A percentile compares a stretch with the other conserved stretches of the same genome.
phyloP scores from a whole-genome alignment of 768 basidiomycete species.

The Phylloporus arenicola region DNA sequence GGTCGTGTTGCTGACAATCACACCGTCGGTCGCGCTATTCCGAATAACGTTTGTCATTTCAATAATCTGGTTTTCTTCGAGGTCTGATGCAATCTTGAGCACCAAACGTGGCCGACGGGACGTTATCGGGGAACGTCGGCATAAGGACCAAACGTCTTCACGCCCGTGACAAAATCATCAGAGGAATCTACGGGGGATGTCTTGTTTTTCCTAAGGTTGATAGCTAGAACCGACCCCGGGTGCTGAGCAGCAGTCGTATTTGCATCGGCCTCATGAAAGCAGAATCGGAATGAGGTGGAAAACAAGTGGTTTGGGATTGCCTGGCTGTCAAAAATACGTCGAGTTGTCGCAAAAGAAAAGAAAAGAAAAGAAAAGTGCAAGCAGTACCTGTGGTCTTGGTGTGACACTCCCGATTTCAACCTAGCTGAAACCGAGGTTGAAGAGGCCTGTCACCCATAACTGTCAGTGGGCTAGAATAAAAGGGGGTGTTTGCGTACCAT shows the following conservation, averaged over 20 bases:
- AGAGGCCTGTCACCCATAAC: conserved; percentile 53
- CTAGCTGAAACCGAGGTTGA: conserved; percentile 95
- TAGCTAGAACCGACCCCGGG: too few species aligned
- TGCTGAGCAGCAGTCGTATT: conserved; percentile 27
- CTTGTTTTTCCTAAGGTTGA: too few species aligned
- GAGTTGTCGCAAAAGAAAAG: too few species aligned
- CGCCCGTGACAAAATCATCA: too few species aligned
- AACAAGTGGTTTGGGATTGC: conserved; percentile 88
- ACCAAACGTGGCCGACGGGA: conserved; percentile 17
- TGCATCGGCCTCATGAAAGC: conserved; percentile 37
- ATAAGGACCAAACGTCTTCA: too few species aligned
- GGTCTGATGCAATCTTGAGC: too few species aligned
- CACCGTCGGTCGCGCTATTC: conserved; percentile 75
- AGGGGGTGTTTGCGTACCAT: conserved; percentile 47
- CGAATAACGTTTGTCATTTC: conserved; percentile 84
- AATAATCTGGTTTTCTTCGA: conserved; percentile 59
- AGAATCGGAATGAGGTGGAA: conserved; percentile 78
- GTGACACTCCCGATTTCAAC: conserved; percentile 98
- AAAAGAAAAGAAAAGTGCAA: neutral
- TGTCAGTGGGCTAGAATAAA: neutral
- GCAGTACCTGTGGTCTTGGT: conserved; percentile 79
- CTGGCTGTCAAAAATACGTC: conserved; percentile 47
- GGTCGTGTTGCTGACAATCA: conserved; percentile 97
- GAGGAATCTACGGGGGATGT: too few species aligned
- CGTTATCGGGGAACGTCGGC: too few species aligned